These are phyloP conservation scores for Backusella westeae DNA, from an alignment of 192 early-diverging fungal genomes.

Conservation along the genomic window DNA sequence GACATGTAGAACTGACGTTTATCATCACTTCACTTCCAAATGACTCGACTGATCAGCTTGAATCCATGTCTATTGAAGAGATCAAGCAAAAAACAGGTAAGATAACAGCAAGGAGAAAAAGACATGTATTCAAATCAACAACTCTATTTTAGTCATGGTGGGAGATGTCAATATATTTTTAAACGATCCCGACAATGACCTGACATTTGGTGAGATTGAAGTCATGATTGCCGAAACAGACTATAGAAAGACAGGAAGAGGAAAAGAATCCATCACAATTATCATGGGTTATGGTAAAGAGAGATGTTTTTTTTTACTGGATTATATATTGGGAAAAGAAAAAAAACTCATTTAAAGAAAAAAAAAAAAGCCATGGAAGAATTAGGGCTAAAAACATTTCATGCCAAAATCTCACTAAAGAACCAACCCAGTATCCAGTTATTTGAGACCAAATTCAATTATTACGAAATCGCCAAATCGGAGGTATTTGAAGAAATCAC, in stretches of 20 bases:
- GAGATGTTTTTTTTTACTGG: too few relatives aligned
- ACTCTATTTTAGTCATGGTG: constrained; percentile 62
- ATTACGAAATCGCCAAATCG: constrained; percentile 46
- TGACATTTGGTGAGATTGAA: constrained; percentile 79
- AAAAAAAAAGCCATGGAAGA: constrained; percentile 21
- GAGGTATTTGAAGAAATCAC: constrained; percentile 71
- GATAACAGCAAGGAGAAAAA: constrained; percentile 20
- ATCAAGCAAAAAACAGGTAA: constrained; percentile 26
- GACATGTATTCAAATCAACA: background rate
- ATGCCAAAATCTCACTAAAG: constrained; percentile 62
- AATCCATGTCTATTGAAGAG: constrained; percentile 22
- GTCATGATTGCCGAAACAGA: constrained; percentile 87
- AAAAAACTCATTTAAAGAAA: background rate
- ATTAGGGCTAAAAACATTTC: constrained; percentile 52
- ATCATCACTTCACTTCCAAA: constrained; percentile 51
- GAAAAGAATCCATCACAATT: constrained; percentile 51
- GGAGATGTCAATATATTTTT: constrained; percentile 96
- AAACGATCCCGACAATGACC: constrained; percentile 71
- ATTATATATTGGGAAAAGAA: too few relatives aligned
- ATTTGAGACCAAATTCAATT: constrained; percentile 59
- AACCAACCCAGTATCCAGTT: constrained; percentile 61
- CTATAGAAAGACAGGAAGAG: constrained; percentile 51
- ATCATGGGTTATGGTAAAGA: constrained; percentile 66
- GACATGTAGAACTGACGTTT: constrained; percentile 63
- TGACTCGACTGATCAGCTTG: constrained; percentile 13